These are phyloP conservation scores for Arthrobotrys entomopaga DNA, from an alignment of 2,329 filamentous ascomycete species.

Conservation along the genomic window DNA sequence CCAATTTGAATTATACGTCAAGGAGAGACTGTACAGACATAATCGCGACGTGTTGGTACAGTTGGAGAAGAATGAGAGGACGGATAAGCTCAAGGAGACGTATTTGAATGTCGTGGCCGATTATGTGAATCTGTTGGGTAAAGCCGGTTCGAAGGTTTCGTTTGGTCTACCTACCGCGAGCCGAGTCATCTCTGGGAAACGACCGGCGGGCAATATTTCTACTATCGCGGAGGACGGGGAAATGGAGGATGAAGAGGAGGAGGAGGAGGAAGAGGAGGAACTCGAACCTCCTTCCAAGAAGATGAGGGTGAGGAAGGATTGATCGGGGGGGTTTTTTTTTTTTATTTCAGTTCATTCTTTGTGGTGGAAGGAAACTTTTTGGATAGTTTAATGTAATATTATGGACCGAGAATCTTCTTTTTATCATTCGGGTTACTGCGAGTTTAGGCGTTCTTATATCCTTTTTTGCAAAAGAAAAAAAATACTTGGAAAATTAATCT, in stretches of 20 bases:
- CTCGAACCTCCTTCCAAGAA: conserved; percentile 42
- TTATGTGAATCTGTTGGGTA: conserved; percentile 74
- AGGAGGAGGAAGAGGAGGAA: conserved; percentile 48
- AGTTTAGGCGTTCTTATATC: conserved; percentile 14
- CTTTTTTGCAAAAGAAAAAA: conserved; percentile 2
- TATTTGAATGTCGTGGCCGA: conserved; percentile 75
- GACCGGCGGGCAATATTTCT: conserved; percentile 27
- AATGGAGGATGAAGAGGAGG: conserved; percentile 39
- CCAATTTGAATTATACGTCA: conserved; percentile 79
- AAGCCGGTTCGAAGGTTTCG: not conserved
- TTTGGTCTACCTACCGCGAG: not conserved
- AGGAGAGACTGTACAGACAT: conserved; percentile 78
- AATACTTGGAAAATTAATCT: not conserved
- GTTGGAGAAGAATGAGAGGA: conserved; percentile 74
- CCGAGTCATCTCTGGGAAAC: conserved; percentile 39
- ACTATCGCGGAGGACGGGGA: conserved; percentile 34
- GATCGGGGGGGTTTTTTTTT: conserved; percentile 1
- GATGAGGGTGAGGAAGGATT: conserved; percentile 10
- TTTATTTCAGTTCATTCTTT: not conserved
- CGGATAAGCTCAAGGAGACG: conserved; percentile 77
- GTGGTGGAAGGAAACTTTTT: not conserved
- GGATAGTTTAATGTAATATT: not conserved
- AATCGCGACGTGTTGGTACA: conserved; percentile 78
- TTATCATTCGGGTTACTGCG: conserved; percentile 3
- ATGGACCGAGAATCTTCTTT: not conserved